Conservation (phyloP, 1,139 yeast species). For the Spathaspora sp. region DNA sequence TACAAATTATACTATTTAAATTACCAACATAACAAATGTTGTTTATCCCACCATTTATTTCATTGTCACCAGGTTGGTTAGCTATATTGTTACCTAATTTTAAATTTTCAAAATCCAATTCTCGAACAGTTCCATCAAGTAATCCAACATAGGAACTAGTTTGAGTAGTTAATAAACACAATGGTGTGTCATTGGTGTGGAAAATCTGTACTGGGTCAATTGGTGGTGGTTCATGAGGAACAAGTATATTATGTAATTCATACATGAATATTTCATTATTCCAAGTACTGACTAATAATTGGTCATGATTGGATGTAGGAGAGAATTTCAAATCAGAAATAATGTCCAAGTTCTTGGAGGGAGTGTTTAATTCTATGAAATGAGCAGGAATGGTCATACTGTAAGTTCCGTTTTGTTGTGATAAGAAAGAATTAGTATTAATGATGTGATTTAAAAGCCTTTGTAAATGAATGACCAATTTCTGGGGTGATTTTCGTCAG, state of each 20-base stretch:
- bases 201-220: slow-evolving; percentile 9
- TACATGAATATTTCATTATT: slow-evolving; percentile 39
- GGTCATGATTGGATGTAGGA: slow-evolving; percentile 20
- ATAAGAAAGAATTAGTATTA: background rate
- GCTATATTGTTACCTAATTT: slow-evolving; percentile 19
- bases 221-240: slow-evolving; percentile 11
- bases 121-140: slow-evolving; percentile 41
- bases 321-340: slow-evolving; percentile 35
- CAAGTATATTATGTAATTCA: slow-evolving; percentile 19
- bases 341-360: slow-evolving; percentile 24
- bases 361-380: slow-evolving; percentile 19
- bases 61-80: slow-evolving; percentile 10
- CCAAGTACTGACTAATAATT: slow-evolving; percentile 43
- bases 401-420: background rate
- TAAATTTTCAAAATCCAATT: slow-evolving; percentile 44
- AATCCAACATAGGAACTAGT: slow-evolving; percentile 31
- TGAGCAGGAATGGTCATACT: slow-evolving; percentile 9
- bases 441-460: background rate
- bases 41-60: slow-evolving; percentile 28
- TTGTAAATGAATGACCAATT: background rate
- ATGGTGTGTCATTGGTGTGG: slow-evolving; percentile 13
- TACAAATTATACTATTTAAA: slow-evolving; percentile 26
- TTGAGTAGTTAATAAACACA: slow-evolving; percentile 13
- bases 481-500: background rate
- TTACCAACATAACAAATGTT: slow-evolving; percentile 32